These are phyloP conservation scores for Astrothelium subdiscretum DNA, from an alignment of 495 filamentous ascomycete genomes.

Conservation along the genomic window DNA sequence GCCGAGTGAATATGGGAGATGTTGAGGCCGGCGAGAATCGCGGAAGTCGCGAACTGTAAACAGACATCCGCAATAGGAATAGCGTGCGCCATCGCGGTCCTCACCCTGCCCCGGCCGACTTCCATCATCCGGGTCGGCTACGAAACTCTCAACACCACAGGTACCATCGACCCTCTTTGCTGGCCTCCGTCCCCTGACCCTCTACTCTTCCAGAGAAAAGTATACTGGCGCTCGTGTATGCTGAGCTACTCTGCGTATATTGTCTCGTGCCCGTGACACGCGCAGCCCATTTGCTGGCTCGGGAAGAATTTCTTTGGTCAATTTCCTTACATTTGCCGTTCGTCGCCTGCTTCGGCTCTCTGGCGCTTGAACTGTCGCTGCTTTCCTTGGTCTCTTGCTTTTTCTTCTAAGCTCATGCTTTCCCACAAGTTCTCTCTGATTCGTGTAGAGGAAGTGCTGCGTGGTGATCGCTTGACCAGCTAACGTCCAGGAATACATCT, in stretches of 20 bases:
- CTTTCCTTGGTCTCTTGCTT: not conserved
- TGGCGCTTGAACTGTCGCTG: not conserved
- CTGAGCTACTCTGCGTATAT: not conserved
- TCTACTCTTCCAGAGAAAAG: not conserved
- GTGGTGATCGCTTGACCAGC: not conserved
- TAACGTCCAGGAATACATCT: not conserved
- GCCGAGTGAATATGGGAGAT: not conserved
- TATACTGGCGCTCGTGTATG: not conserved
- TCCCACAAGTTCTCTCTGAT: not conserved
- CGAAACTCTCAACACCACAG: not conserved
- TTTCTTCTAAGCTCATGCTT: not conserved
- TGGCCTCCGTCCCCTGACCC: not conserved
- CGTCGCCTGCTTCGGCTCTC: not conserved
- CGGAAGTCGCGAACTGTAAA: slow-evolving; percentile 1
- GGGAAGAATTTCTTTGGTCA: not conserved
- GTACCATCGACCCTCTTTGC: not conserved
- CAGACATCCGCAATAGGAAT: not conserved
- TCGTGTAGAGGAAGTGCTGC: not conserved
- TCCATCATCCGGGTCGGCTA: too few relatives aligned
- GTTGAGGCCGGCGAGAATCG: not conserved
- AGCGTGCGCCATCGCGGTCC: not conserved
- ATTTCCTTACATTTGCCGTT: not conserved
- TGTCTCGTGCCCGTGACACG: not conserved
- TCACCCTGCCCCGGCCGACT: not conserved
- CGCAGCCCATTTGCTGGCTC: not conserved